Evolutionary conservation across 257 asterid genomes (phyloP).

Genomic region (Leonotis leonurus): DNA sequence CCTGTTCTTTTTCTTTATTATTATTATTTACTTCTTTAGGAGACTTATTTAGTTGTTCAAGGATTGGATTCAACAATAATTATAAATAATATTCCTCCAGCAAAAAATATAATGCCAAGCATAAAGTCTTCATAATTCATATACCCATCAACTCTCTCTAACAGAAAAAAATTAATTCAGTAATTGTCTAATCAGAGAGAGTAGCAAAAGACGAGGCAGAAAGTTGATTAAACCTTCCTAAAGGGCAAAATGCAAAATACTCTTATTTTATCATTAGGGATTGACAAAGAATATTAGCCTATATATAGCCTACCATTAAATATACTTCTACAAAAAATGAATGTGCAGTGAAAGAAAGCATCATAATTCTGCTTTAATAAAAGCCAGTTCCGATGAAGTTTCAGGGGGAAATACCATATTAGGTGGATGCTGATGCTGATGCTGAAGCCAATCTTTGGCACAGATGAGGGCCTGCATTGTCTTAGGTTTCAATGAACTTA

Average conservation of each 20-base stretch:
- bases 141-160: not conserved
- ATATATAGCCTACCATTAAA: not conserved
- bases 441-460: slow-evolving; percentile 74
- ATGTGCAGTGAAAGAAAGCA: not conserved
- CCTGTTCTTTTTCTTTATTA: too few relatives aligned
- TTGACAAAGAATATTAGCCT: slow-evolving; percentile 30
- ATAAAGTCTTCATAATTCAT: too few relatives aligned
- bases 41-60: too few relatives aligned
- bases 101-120: too few relatives aligned
- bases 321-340: slow-evolving; percentile 31
- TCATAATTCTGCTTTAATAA: slow-evolving; percentile 30
- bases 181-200: not conserved
- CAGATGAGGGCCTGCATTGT: slow-evolving; percentile 61
- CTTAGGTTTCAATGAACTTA: slow-evolving; percentile 41
- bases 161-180: not conserved
- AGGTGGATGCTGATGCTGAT: slow-evolving; percentile 1
- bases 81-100: too few relatives aligned
- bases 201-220: not conserved
- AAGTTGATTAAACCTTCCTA: not conserved
- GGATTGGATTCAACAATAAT: too few relatives aligned
- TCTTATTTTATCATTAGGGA: slow-evolving; percentile 10
- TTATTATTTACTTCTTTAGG: too few relatives aligned
- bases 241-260: not conserved
- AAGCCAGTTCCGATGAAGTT: slow-evolving; percentile 3
- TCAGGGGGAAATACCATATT: slow-evolving; percentile 16